Evolutionary conservation across 2,329 filamentous ascomycete species (phyloP).

Genomic region (Arthrocladium fulminans): DNA sequence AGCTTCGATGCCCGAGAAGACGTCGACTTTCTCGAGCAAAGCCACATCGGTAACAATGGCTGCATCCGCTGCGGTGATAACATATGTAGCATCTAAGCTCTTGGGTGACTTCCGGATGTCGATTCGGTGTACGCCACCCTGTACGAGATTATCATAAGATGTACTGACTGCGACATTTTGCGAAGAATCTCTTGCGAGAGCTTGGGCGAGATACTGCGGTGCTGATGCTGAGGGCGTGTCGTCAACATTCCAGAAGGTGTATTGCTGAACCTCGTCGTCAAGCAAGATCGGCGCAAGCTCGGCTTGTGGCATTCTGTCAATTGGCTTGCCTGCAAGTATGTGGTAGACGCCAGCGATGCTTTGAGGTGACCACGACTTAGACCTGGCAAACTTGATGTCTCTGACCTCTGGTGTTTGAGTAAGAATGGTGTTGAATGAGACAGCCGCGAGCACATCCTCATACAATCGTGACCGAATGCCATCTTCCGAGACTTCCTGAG

Average conservation of each 20-base stretch:
- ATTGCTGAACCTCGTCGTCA: conserved; percentile 63
- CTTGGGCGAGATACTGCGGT: conserved; percentile 52
- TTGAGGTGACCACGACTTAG: conserved; percentile 53
- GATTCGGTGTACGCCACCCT: conserved; percentile 71
- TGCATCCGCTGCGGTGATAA: conserved; percentile 69
- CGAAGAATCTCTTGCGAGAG: conserved; percentile 51
- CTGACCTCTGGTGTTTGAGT: conserved; percentile 55
- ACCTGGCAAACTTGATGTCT: conserved; percentile 84
- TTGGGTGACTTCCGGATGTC: conserved; percentile 78
- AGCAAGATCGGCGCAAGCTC: conserved; percentile 23
- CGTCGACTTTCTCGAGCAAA: conserved; percentile 67
- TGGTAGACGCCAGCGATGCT: conserved; percentile 38
- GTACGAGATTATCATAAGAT: conserved; percentile 53
- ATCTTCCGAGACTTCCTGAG: conserved; percentile 62
- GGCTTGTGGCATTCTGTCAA: conserved; percentile 39
- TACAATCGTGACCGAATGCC: conserved; percentile 78
- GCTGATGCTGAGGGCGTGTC: conserved; percentile 58
- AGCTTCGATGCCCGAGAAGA: conserved; percentile 60
- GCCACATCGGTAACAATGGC: conserved; percentile 70
- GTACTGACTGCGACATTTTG: conserved; percentile 53
- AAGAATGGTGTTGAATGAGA: conserved; percentile 67
- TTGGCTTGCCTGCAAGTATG: conserved; percentile 35
- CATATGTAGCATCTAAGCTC: conserved; percentile 75
- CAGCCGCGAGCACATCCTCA: conserved; percentile 77
- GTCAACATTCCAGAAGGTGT: conserved; percentile 89